These are phyloP conservation scores for Lunularia cruciata DNA, from an alignment of 225 moss, liverwort and hornwort species.

Conservation along the genomic window DNA sequence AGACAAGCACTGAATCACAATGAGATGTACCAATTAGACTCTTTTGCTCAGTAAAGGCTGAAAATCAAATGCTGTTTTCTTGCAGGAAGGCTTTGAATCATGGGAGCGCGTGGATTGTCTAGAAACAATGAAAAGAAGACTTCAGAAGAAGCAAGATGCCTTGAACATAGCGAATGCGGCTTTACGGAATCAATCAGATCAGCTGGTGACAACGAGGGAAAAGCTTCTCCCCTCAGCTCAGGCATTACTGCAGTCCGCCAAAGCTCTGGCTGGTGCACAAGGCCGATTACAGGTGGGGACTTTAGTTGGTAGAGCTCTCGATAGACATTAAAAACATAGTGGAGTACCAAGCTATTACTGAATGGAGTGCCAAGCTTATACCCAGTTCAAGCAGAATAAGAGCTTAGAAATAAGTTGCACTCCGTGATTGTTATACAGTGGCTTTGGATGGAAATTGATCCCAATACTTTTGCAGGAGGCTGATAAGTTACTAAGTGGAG, in stretches of 20 bases:
- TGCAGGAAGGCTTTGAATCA: constrained; percentile 46
- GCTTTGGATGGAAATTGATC: constrained; percentile 5
- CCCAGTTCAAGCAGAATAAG: too few relatives aligned
- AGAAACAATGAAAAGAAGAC: constrained; percentile 69
- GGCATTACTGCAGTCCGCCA: constrained; percentile 50
- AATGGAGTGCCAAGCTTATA: background rate
- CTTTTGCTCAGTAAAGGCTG: too few relatives aligned
- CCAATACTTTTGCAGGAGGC: constrained; percentile 58
- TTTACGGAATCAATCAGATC: constrained; percentile 34
- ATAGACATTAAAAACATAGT: too few relatives aligned
- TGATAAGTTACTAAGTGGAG: constrained; percentile 70
- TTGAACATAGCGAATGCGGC: constrained; percentile 53
- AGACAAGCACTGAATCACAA: too few relatives aligned
- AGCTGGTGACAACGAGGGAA: constrained; percentile 53
- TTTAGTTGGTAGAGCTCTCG: background rate
- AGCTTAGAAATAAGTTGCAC: too few relatives aligned
- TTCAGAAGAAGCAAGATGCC: constrained; percentile 52
- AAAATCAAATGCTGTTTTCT: background rate
- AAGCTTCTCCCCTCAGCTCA: constrained; percentile 56
- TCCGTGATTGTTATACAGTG: too few relatives aligned
- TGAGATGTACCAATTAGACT: too few relatives aligned
- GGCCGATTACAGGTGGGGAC: constrained; percentile 72
- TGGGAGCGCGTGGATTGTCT: constrained; percentile 66
- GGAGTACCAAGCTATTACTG: background rate
- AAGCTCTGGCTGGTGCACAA: constrained; percentile 56